Conservation (phyloP, 2,329 filamentous ascomycete genomes). For the Chaetothyriales sp. region DNA sequence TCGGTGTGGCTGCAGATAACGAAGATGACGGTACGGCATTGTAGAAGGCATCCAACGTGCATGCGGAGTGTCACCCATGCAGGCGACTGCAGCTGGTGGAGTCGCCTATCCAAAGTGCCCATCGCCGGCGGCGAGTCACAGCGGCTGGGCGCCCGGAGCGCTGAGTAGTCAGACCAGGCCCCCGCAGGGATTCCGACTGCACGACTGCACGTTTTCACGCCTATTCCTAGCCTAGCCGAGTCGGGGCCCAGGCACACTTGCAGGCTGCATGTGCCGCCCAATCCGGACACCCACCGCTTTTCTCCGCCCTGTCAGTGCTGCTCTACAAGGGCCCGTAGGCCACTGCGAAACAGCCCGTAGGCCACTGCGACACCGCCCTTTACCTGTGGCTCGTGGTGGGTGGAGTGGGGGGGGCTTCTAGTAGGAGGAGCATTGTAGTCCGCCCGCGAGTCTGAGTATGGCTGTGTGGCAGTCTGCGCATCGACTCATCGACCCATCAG, state of each 20-base stretch:
- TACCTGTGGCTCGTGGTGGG: background rate
- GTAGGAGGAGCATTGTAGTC: too few species aligned
- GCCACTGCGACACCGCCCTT: background rate
- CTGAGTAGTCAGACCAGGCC: background rate
- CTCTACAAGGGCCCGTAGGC: background rate
- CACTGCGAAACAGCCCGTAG: background rate
- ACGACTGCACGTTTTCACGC: background rate
- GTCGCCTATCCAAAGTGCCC: too few species aligned
- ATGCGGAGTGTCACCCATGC: background rate
- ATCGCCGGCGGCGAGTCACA: background rate
- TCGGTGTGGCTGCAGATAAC: background rate
- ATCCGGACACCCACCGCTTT: background rate
- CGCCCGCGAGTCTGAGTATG: background rate
- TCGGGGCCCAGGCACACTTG: background rate
- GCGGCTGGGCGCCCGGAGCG: background rate
- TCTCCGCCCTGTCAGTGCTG: background rate
- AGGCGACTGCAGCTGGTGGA: background rate
- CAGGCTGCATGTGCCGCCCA: background rate
- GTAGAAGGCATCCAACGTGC: background rate
- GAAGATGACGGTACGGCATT: background rate
- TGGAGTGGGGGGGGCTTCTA: background rate
- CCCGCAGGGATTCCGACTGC: background rate
- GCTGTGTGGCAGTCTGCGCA: background rate
- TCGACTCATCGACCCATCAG: too few species aligned
- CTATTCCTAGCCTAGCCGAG: background rate